A percentile compares a stretch with the other conserved stretches of the same genome.
Evolutionary conservation across 2,329 filamentous ascomycete species (phyloP).

Genomic region (Geosmithia putterillii): DNA sequence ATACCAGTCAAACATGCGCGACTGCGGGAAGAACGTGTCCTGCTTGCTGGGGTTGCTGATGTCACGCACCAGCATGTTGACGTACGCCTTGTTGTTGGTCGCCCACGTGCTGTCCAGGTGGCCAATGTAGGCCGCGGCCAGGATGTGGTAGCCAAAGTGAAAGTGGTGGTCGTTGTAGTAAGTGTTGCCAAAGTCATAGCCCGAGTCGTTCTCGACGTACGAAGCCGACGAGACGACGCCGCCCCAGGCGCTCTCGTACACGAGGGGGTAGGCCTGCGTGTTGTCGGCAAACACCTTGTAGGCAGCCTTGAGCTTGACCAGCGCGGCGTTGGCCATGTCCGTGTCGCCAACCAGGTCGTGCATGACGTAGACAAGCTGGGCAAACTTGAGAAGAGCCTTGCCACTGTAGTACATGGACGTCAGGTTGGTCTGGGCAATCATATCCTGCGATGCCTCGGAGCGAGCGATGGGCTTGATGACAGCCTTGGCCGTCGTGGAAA

Average conservation of each 20-base stretch:
- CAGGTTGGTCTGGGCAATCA: conserved; percentile 58
- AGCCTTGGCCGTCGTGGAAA: conserved; percentile 19
- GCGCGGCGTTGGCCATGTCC: conserved; percentile 41
- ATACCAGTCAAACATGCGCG: conserved; percentile 82
- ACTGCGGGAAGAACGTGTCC: conserved; percentile 74
- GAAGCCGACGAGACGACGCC: conserved; percentile 67
- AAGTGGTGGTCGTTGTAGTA: conserved; percentile 70
- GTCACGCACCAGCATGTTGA: conserved; percentile 78
- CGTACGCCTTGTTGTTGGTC: conserved; percentile 62
- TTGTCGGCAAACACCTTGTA: conserved; percentile 57
- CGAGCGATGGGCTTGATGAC: conserved; percentile 41
- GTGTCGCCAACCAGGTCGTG: conserved; percentile 50
- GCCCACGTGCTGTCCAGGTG: conserved; percentile 69
- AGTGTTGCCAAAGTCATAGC: conserved; percentile 67
- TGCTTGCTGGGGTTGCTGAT: conserved; percentile 58
- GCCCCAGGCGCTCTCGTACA: conserved; percentile 61
- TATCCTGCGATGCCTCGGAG: conserved; percentile 67
- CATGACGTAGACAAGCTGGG: conserved; percentile 53
- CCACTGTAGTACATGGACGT: conserved; percentile 91
- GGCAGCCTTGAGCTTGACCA: conserved; percentile 50
- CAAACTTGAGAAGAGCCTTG: conserved; percentile 72
- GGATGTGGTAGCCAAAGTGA: conserved; percentile 82
- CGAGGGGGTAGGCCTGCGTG: conserved; percentile 50
- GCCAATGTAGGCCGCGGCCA: conserved; percentile 72
- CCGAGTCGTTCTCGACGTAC: conserved; percentile 52